Base-by-base conservation (phyloP, 2,329 filamentous ascomycete species). In the Nigrograna mackinnonii region DNA sequence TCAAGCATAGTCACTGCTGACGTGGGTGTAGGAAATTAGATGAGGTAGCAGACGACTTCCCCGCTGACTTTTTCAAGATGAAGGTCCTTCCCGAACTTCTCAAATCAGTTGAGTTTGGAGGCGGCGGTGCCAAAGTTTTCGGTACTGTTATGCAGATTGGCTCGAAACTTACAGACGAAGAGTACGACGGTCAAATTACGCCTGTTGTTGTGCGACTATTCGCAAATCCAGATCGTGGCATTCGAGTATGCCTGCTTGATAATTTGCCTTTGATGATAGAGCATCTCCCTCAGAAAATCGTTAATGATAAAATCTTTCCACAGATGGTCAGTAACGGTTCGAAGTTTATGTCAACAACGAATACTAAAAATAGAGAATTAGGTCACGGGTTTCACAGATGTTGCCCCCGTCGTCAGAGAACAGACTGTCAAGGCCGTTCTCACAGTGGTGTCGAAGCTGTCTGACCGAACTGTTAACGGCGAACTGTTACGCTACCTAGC, bases 31-130 rank as follows among this genome's bases (percentile, higher is more conserved):
- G 76, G 53, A 89, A 95, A 59, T 80, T 99, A 5, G 90, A 95
- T 53, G 79, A 87, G 46, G 79, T 96, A 4, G 87, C 90, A 0
- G 90, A 96, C 54, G 91, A 99, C 67, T 96, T 97, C 48, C 94
- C 94, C 0, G 92, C 96, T 62, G 94, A 97, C 46, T 99, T 96
- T 68, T 96, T 97, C 77, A 95, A 95, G 65, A 88, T 95, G 79
- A 99, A 97, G 62, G 84, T 99, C 3, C 77, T 99, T 6, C 94
- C 94, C 0, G 94, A 99, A 64, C 75, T 99, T 21, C 79, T 99
- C n/a, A 99, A 97, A 64, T 96, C 91, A 0, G 91, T 97, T n/a
- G 94, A 99, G 61, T 99, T 96, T 67, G 94, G 94, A 6, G 94
- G 92, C 9, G 94, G 94, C 20, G 94, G 94, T 0, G 89, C 92